Base-by-base conservation (phyloP, 495 filamentous ascomycete species). In the Aspergillus heteromorphus region DNA sequence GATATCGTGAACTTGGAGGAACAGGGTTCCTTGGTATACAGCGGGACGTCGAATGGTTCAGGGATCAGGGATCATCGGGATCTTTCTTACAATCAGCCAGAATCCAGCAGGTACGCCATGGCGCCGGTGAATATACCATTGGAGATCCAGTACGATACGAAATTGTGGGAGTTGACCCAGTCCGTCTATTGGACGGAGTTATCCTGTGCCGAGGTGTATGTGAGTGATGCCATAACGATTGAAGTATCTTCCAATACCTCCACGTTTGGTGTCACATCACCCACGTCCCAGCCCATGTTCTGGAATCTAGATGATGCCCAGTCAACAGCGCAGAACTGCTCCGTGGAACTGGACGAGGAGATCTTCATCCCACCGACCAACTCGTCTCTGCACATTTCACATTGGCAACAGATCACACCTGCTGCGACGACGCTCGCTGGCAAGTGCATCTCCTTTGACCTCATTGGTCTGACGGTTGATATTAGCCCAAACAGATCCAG, bases 161-260 rank as follows among this genome's bases (percentile, higher is more conserved):
- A 55, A 9, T 51, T 55, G 11, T 60, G 56, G 54, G 25, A 49
- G n/a, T 16, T 67, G 3, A 61, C 55, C 42, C 60, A 67, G 38
- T 41, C 54, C 2, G 48, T 63, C 2, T 65, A 65, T 27, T 68
- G 65, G 65, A 34, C 62, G 4, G 45, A 65, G 18, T 7, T 62
- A 23, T 53, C 18, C 2, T 68, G 65, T 19, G 30, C 23, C 10
- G 47, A 58, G 6, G 17, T 40, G 23, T 4, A 29, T 14, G 43
- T 47, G 43, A 29, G n/a, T 23, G 43, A 47, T 47, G 43, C 14
- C n/a, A n/a, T 47, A 27, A 29, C 23, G 6, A 25, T 29, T 29
- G 23, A 47, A 27, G 21, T 47, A 7, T n/a, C n/a, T n/a, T 30
- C 43, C 3, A 47, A 47, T 17, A 6, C 13, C 4, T 30, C 43